Conservation (phyloP, 352 stramenopile genomes). For the Pythium sp. region DNA sequence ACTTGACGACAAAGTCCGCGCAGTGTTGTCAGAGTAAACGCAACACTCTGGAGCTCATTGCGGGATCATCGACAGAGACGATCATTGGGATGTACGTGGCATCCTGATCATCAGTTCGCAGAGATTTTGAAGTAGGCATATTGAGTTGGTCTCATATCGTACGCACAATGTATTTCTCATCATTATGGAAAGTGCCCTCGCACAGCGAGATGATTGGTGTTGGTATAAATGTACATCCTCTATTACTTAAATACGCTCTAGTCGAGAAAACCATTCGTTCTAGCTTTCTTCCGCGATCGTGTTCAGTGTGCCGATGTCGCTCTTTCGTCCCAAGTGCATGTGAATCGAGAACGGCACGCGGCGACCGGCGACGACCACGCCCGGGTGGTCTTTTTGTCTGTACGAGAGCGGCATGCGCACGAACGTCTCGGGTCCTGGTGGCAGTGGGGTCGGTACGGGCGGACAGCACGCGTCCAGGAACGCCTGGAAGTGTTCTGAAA, state of each 20-base stretch:
- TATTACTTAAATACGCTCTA: not conserved
- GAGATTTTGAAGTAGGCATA: not conserved
- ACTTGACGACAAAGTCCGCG: not conserved
- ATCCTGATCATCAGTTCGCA: not conserved
- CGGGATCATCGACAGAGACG: not conserved
- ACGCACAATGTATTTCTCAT: not conserved
- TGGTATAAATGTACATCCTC: not conserved
- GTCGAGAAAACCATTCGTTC: not conserved
- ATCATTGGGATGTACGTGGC: conserved; percentile 10
- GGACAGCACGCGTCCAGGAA: conserved; percentile 6
- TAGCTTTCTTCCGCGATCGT: conserved; percentile 6
- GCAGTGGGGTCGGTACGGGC: not conserved
- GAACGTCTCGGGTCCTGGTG: conserved; percentile 5
- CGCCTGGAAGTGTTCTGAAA: not conserved
- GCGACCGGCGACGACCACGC: conserved; percentile 5
- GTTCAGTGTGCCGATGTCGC: not conserved
- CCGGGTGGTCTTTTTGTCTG: conserved; percentile 3
- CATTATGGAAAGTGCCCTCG: not conserved
- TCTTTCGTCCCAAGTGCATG: conserved; percentile 10
- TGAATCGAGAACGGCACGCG: conserved; percentile 8
- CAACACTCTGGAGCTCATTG: not conserved
- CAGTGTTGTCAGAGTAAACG: not conserved
- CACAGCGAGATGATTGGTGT: not conserved
- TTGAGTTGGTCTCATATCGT: not conserved
- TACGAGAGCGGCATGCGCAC: conserved; percentile 6